Evolutionary conservation across 352 stramenopile species (phyloP).

Genomic region (Globisporangium recalcitrans): DNA sequence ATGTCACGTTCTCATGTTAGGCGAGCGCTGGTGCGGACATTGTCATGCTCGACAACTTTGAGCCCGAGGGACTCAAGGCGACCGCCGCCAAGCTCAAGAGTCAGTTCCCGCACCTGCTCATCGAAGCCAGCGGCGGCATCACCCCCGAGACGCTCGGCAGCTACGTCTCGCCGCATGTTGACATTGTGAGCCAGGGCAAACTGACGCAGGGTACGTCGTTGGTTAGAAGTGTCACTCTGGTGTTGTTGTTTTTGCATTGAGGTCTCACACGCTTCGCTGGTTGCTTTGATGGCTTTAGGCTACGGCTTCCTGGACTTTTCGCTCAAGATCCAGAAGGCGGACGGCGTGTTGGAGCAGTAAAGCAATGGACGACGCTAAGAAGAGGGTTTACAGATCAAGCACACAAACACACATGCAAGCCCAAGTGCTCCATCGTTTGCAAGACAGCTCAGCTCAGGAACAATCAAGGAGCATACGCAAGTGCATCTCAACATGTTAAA

Average conservation of each 20-base stretch:
- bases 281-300: constrained; percentile 21
- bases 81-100: constrained; percentile 91
- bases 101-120: constrained; percentile 92
- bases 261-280: neutral
- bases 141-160: constrained; percentile 90
- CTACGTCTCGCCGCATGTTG: constrained; percentile 93
- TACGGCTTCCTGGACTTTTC: constrained; percentile 97
- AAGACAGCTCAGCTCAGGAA: neutral
- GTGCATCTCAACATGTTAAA: neutral
- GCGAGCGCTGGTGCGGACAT: constrained; percentile 84
- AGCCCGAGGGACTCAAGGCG: constrained; percentile 86
- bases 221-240: neutral
- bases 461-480: neutral
- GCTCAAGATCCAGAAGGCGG: constrained; percentile 93
- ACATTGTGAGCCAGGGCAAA: constrained; percentile 96
- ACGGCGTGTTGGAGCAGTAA: constrained; percentile 48
- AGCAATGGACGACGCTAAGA: neutral
- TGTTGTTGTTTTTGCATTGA: neutral
- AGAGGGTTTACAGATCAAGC: too few relatives aligned
- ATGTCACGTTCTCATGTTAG: constrained; percentile 13
- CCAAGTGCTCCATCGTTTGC: too few relatives aligned
- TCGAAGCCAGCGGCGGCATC: constrained; percentile 98
- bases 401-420: too few relatives aligned
- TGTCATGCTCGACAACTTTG: constrained; percentile 99
- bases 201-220: constrained; percentile 90